phyloP scores from a whole-genome alignment of 371 early-diverging fungal genomes.

The Mucor plumbeus region DNA sequence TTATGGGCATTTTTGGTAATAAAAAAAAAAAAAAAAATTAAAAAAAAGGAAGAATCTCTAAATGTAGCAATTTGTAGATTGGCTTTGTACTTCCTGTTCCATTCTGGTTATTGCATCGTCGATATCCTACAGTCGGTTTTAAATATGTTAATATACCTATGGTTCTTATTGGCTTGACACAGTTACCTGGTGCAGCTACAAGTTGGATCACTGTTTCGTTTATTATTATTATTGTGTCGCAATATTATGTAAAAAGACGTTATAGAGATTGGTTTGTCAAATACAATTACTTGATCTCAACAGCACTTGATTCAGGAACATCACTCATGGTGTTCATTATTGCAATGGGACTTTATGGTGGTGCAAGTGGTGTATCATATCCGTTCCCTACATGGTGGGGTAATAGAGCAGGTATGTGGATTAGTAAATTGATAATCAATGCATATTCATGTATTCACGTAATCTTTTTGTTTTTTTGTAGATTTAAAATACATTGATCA shows the following conservation, averaged over 20 bases:
- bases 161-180: slow-evolving; percentile 47
- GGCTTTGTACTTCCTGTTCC: slow-evolving; percentile 37
- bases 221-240: slow-evolving; percentile 44
- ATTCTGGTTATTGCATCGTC: slow-evolving; percentile 39
- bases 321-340: slow-evolving; percentile 58
- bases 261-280: slow-evolving; percentile 55
- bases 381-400: slow-evolving; percentile 61
- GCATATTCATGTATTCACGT: not conserved
- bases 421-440: no score
- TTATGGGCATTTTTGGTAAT: slow-evolving; percentile 52
- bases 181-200: slow-evolving; percentile 47
- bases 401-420: slow-evolving; percentile 37
- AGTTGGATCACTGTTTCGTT: slow-evolving; percentile 51
- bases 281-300: slow-evolving; percentile 60
- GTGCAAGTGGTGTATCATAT: slow-evolving; percentile 44
- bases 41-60: not conserved
- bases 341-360: slow-evolving; percentile 57
- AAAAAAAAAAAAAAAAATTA: not conserved
- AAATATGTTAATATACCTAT: slow-evolving; percentile 52
- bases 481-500: slow-evolving; percentile 27
- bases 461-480: not conserved
- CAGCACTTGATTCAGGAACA: slow-evolving; percentile 64
- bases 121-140: slow-evolving; percentile 47
- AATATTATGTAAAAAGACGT: slow-evolving; percentile 54
- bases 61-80: slow-evolving; percentile 8